Evolutionary conservation across 2,329 filamentous ascomycete species (phyloP), one percentile per base, ranked within the genome.

Genomic region (Dothideomycetes sp.): DNA sequence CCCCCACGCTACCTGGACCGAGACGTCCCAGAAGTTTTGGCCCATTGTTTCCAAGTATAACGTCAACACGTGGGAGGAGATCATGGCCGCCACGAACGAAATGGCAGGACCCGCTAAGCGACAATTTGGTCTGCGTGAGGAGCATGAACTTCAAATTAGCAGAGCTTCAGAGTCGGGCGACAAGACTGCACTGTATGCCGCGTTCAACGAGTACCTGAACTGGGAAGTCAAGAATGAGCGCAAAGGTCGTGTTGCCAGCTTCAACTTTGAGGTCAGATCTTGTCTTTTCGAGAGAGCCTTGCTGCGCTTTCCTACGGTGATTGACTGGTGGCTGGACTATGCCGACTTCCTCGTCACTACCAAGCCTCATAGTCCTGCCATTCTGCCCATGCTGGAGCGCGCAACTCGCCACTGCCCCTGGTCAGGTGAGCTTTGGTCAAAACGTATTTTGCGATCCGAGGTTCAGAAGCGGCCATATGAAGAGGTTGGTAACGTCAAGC

Each of bases 401-500:
- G 87, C 86, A 10, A 91, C 88, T 8, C 75, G 80, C 32, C 91
- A 96, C 60, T 94, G 89, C 51, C 88, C 91, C 2, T 94, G 87
- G 82, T 93, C 87, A 5, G 91, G 91, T 12, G 72, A 76, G 19
- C 70, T 98, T 5, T 98, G 91, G 91, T 84, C 85, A 5, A 79
- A 89, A 48, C 88, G 88, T 48, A 81, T 98, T 18, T 64, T 95
- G 38, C 81, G 79, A 15, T 84, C 86, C 3, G 91, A 96, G 61
- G 76, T 84, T 34, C 81, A 84, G 44, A 75, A 75, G 24, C 73
- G 80, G 46, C 70, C 81, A 0, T 94, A 94, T 52, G 69, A 80
- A 17, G 81, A 84, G 36, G 84, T 96, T 38, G 85, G 93, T 51
- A 73, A 79, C 31, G 87, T 95, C 58, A 98, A 98, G 61, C 86